Conservation (phyloP, 2,329 filamentous ascomycete species). For the Arachnomyces sp. region DNA sequence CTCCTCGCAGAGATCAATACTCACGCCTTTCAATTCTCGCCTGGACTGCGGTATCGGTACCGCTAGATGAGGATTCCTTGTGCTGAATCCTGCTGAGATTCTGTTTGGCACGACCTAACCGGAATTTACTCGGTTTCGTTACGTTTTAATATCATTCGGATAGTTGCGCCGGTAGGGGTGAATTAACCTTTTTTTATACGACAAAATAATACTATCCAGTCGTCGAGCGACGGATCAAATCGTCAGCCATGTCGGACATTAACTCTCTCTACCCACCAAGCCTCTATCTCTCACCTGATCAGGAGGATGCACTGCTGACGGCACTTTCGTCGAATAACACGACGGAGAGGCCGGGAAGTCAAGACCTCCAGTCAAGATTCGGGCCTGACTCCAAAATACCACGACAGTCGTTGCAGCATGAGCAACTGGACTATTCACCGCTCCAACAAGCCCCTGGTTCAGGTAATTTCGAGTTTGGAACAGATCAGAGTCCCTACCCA, state of each 20-base stretch:
- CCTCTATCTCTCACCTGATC: conserved; percentile 66
- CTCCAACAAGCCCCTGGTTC: conserved; percentile 33
- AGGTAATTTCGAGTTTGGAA: conserved; percentile 46
- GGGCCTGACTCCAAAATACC: conserved; percentile 12
- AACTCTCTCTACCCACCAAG: conserved; percentile 41
- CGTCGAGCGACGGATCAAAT: not conserved
- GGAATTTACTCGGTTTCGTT: no score
- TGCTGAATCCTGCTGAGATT: no score
- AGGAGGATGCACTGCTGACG: conserved; percentile 68
- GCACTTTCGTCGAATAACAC: conserved; percentile 65
- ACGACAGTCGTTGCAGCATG: not conserved
- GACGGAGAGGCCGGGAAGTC: conserved; percentile 17
- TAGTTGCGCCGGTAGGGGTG: no score
- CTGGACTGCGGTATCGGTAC: no score
- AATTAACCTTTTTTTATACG: no score
- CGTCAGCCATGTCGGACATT: conserved; percentile 29
- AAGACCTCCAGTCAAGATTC: conserved; percentile 18
- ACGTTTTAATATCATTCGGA: no score
- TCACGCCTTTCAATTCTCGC: not conserved
- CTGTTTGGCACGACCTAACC: no score
- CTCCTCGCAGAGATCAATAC: not conserved
- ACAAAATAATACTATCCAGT: no score
- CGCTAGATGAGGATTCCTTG: no score
- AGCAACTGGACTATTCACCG: conserved; percentile 25
- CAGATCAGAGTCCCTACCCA: conserved; percentile 70